These are phyloP conservation scores for Kwoniella mangroviensis DNA, from an alignment of 768 basidiomycete species.

Conservation along the genomic window DNA sequence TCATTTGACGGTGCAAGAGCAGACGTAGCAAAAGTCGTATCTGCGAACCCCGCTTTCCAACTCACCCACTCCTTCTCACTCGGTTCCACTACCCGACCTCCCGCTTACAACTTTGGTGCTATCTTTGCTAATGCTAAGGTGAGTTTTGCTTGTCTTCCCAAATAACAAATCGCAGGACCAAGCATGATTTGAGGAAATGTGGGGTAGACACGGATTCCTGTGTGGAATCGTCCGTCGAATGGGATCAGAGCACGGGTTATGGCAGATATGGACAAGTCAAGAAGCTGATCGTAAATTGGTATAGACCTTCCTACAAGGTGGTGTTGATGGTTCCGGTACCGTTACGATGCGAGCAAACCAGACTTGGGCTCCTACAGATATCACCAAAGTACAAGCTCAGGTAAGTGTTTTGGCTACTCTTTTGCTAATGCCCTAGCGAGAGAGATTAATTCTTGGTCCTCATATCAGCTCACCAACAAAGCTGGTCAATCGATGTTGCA, in stretches of 20 bases:
- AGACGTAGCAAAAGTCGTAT: constrained; percentile 90
- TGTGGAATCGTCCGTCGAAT: too few relatives aligned
- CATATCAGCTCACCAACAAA: constrained; percentile 70
- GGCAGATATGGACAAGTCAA: neutral
- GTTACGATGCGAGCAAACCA: constrained; percentile 87
- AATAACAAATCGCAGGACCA: too few relatives aligned
- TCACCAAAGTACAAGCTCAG: constrained; percentile 87
- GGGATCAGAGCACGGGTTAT: too few relatives aligned
- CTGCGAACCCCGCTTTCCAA: constrained; percentile 94
- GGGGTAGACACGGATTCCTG: neutral
- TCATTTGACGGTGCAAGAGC: constrained; percentile 97
- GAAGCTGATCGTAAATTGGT: constrained; percentile 9
- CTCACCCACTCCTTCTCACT: constrained; percentile 94
- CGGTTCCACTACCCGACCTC: constrained; percentile 77
- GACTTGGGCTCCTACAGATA: constrained; percentile 75
- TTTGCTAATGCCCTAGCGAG: too few relatives aligned
- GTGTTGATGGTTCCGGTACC: constrained; percentile 90
- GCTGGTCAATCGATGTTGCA: constrained; percentile 87
- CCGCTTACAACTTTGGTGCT: constrained; percentile 93
- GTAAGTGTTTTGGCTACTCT: constrained; percentile 60
- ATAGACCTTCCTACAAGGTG: constrained; percentile 89
- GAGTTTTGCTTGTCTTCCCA: constrained; percentile 17
- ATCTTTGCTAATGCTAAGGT: constrained; percentile 86
- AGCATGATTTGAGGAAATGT: neutral
- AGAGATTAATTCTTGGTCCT: neutral